Base-by-base conservation (phyloP, 352 stramenopile genomes). In the Phytophthora syringae region DNA sequence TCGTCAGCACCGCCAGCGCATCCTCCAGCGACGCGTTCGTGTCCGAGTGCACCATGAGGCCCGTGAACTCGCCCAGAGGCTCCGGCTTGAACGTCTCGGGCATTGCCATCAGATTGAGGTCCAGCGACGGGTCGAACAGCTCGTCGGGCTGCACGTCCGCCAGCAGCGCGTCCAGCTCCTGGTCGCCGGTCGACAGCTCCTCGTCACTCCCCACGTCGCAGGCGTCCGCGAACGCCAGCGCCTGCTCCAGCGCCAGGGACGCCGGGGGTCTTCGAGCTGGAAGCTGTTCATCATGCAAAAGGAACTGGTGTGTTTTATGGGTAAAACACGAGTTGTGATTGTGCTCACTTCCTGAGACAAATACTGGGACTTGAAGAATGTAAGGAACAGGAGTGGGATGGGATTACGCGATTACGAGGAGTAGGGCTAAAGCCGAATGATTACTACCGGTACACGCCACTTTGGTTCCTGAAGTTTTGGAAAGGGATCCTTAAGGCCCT, bases 191-290 rank as follows among this genome's bases (percentile, higher is more conserved):
- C 12, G 32, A 13, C 42, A 62, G 44, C 42, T 74, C 73, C 15
- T 72, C 56, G 42, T 73, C 70, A 22, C 59, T 67, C 5, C 49
- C 62, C n/a, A 70, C 44, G 22, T 83, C 69, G 22, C 64, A 80
- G 3, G 73, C 48, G 54, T 84, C 70, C n/a, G 71, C 73, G 64
- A 82, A 84, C 27, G 76, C 76, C 47, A 80, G 57, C 34, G 70
- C 70, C 45, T 72, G 62, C 49, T 80, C 66, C 15, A 82, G 63
- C 66, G 67, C 60, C 47, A 77, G 44, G 24, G 62, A 47, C 7
- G 62, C 37, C 50, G n/a, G n/a, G 64, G 10, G 45, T 79, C 62
- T 25, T 74, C 49, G 16, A 75, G 56, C 63, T 61, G 63, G 55
- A 66, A 62, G 48, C 40, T 67, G 43, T 67, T 67, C 60, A 74